Conservation (phyloP, 306 rosid species). For the Pterocarpus santalinus region DNA sequence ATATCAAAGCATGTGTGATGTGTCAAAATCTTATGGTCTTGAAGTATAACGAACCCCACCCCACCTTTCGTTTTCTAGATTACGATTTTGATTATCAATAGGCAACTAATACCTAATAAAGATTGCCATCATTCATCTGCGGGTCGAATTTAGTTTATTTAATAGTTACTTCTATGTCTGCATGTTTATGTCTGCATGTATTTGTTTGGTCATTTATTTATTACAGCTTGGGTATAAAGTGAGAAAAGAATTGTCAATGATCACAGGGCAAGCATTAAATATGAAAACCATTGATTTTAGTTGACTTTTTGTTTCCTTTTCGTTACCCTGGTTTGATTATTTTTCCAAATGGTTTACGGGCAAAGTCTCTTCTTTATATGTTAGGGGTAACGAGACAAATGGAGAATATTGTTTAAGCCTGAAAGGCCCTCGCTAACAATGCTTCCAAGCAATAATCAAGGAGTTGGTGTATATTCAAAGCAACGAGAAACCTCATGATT, state of each 20-base stretch:
- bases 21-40: slow-evolving; percentile 34
- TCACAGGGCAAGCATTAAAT: slow-evolving; percentile 25
- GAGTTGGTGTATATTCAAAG: slow-evolving; percentile 55
- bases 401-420: slow-evolving; percentile 48
- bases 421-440: slow-evolving; percentile 54
- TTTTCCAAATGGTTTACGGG: slow-evolving; percentile 42
- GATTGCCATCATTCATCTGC: slow-evolving; percentile 47
- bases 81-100: slow-evolving; percentile 41
- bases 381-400: slow-evolving; percentile 40
- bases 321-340: slow-evolving; percentile 8
- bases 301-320: slow-evolving; percentile 13
- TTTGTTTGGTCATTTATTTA: slow-evolving; percentile 26
- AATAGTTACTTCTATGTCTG: slow-evolving; percentile 25
- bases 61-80: slow-evolving; percentile 34
- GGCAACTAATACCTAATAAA: slow-evolving; percentile 58
- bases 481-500: slow-evolving; percentile 40
- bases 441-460: slow-evolving; percentile 63
- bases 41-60: slow-evolving; percentile 50
- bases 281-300: slow-evolving; percentile 18
- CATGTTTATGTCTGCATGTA: slow-evolving; percentile 37
- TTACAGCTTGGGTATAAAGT: slow-evolving; percentile 34
- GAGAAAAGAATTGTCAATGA: slow-evolving; percentile 38
- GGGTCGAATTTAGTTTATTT: slow-evolving; percentile 15
- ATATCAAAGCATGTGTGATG: slow-evolving; percentile 46
- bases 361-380: slow-evolving; percentile 6